Evolutionary conservation across 441 rosid genomes (phyloP).

Genomic region (Gossypium laxum): DNA sequence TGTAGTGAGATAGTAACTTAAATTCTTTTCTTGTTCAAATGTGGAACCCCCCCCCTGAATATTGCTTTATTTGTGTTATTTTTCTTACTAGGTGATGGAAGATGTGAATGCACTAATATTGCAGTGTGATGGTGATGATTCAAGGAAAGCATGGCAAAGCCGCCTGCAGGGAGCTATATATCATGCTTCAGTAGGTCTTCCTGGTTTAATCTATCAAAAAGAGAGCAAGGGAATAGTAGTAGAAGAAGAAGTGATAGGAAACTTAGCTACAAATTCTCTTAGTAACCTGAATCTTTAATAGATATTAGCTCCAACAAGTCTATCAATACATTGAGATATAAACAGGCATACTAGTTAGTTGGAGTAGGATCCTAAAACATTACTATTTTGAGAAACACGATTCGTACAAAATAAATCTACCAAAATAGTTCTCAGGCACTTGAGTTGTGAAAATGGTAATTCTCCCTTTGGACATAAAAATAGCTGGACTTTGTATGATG

Average conservation of each 20-base stretch:
- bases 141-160: conserved; percentile 68
- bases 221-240: not conserved
- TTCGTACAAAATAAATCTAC: not conserved
- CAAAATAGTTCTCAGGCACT: not conserved
- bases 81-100: conserved; percentile 56
- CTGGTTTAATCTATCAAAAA: not conserved
- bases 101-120: conserved; percentile 70
- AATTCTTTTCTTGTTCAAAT: not conserved
- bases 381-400: not conserved
- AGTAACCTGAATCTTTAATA: not conserved
- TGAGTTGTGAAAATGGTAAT: not conserved
- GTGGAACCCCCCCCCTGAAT: not conserved
- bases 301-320: not conserved
- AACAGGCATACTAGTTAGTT: not conserved
- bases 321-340: conserved; percentile 4
- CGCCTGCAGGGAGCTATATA: conserved; percentile 87
- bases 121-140: conserved; percentile 65
- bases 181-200: conserved; percentile 65
- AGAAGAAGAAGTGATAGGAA: not conserved
- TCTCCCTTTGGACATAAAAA: not conserved
- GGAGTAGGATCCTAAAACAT: not conserved
- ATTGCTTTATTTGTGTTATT: conserved; percentile 8
- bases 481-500: not conserved
- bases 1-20: conserved; percentile 5
- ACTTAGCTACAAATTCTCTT: not conserved